These are phyloP conservation scores for Sporothrix pallida DNA, from an alignment of 2,329 filamentous ascomycete species.

Conservation along the genomic window DNA sequence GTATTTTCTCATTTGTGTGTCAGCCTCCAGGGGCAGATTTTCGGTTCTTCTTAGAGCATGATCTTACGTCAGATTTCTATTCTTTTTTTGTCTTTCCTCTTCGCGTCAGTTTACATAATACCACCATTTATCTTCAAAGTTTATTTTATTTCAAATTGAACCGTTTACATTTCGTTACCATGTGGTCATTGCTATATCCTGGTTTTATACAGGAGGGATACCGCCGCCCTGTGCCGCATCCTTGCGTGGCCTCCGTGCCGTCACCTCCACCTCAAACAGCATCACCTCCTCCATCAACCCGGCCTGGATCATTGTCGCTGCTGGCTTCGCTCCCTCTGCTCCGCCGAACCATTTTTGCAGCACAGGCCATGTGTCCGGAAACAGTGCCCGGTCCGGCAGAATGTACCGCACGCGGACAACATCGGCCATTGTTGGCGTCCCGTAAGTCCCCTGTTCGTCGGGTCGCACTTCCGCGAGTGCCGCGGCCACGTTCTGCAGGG, in stretches of 20 bases:
- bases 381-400: slow-evolving; percentile 55
- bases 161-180: no score
- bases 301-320: slow-evolving; percentile 60
- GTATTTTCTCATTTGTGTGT: background rate
- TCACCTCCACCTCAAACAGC: slow-evolving; percentile 49
- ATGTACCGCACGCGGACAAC: slow-evolving; percentile 61
- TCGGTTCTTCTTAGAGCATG: background rate
- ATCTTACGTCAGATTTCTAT: background rate
- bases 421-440: slow-evolving; percentile 46
- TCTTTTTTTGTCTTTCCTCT: no score
- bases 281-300: slow-evolving; percentile 57
- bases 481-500: slow-evolving; percentile 53
- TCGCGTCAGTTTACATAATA: background rate
- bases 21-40: background rate
- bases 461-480: slow-evolving; percentile 53
- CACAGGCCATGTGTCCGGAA: slow-evolving; percentile 56
- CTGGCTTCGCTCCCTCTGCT: slow-evolving; percentile 54
- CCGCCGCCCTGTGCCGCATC: background rate
- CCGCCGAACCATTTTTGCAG: slow-evolving; percentile 56
- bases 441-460: slow-evolving; percentile 38
- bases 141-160: background rate
- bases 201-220: background rate
- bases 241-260: slow-evolving; percentile 39
- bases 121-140: background rate
- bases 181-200: background rate